Base-by-base conservation (phyloP, 192 early-diverging fungal genomes). In the Umbelopsis ramanniana region DNA sequence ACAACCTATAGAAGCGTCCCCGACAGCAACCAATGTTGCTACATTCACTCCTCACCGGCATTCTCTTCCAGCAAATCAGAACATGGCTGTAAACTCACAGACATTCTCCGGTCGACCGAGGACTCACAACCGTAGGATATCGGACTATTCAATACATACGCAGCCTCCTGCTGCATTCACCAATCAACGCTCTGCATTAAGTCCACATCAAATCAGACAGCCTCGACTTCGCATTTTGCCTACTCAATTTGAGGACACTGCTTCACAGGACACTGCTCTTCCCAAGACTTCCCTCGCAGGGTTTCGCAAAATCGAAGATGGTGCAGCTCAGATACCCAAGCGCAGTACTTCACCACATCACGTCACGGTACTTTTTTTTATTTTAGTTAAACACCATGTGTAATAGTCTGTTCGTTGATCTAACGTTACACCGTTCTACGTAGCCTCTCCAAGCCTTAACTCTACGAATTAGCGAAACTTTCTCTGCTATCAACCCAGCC, bases 401-500 rank as follows among this genome's bases (percentile, higher is more conserved):
- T n/a, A 63, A 37, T 37, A 15, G 26, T 35, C 24, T 10, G 21
- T 12, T 54, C 23, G 26, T 19, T 63, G 33, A 63, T 37, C 57
- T 37, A 35, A 63, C 57, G 26, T 15, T 63, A 35, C 14, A 63
- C 26, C 26, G 14, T 35, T 63, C 15, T 63, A 15, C 19, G 2
- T 54, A 63, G 57, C 57, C 57, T 29, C 33, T 63, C 14, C 57
- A 63, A 63, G 57, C 57, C 10, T 63, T 63, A 17, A 63, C 57
- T 37, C 14, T 63, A 37, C 57, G 57, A 35, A 53, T 74, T 23
- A 52, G 66, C 45, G 57, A 85, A 40, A 94, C 92, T 0, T 97
- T 93, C 73, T 83, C 87, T 46, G 81, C 82, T 37, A 91, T 91
- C 63, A 94, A 96, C 76, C 86, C 92, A 12, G 82, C 89, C 22